phyloP scores from a whole-genome alignment of 2,329 filamentous ascomycete genomes.

The Colletotrichum gloeosporioides region DNA sequence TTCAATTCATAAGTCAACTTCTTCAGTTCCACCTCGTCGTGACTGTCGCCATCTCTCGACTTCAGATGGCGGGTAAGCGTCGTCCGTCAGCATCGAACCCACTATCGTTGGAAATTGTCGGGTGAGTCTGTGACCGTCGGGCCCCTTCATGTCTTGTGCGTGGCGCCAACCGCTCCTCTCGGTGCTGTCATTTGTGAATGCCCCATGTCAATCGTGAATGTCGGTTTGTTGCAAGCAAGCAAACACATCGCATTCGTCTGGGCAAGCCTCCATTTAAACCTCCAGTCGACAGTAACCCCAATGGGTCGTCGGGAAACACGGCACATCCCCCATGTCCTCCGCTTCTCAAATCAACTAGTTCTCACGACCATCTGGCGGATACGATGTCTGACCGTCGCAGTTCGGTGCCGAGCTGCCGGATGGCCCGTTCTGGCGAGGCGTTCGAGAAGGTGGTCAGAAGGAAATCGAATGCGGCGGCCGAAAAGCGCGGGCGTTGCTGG shows the following conservation, averaged over 20 bases:
- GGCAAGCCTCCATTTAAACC: not conserved
- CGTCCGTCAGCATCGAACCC: not conserved
- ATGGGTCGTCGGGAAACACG: not conserved
- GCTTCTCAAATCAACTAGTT: not conserved
- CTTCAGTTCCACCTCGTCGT: not conserved
- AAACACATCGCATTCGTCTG: not conserved
- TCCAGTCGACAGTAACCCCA: not conserved
- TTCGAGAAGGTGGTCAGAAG: not conserved
- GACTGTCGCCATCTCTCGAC: not conserved
- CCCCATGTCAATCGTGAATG: not conserved
- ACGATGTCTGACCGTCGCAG: not conserved
- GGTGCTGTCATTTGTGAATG: not conserved
- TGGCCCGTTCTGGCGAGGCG: not conserved
- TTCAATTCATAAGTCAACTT: not conserved
- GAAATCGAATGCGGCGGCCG: not conserved
- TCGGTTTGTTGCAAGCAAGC: not conserved
- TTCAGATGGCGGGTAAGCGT: not conserved
- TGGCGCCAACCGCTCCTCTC: not conserved
- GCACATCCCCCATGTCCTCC: not conserved
- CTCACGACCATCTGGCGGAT: not conserved
- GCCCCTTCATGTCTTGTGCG: not conserved
- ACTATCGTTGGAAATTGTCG: not conserved
- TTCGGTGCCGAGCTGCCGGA: conserved; percentile 13
- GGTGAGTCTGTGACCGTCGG: not conserved
- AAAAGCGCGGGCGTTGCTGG: not conserved